These are phyloP conservation scores for Staphylotrichum tortipilum DNA, from an alignment of 495 filamentous ascomycete genomes.

Conservation along the genomic window DNA sequence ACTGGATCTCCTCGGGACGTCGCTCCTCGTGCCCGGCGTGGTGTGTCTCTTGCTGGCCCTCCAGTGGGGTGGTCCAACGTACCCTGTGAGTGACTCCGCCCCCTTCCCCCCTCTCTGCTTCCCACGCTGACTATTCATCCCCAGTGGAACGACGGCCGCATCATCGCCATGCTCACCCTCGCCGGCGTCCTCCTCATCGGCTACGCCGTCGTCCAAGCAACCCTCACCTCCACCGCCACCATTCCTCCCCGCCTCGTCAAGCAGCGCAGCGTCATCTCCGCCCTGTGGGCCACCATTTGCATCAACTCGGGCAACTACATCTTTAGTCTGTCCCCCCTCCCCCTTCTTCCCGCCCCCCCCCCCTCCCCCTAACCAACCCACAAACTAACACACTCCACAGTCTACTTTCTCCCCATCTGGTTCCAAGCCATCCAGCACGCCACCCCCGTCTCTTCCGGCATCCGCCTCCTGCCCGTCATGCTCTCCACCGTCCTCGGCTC, in stretches of 20 bases:
- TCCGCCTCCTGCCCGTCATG: conserved; percentile 45
- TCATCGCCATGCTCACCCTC: conserved; percentile 38
- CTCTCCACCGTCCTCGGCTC: conserved; percentile 40
- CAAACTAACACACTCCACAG: too few relatives aligned
- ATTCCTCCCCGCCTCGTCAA: conserved; percentile 57
- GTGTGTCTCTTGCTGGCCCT: conserved; percentile 66
- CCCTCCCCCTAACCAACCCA: conserved; percentile 58
- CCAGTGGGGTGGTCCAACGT: conserved; percentile 68
- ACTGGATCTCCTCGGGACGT: conserved; percentile 58
- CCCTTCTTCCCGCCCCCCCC: conserved; percentile 46
- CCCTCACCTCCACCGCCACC: conserved; percentile 53
- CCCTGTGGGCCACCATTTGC: conserved; percentile 26
- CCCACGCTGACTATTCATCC: conserved; percentile 32
- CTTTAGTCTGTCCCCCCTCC: conserved; percentile 49
- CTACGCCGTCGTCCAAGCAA: conserved; percentile 46
- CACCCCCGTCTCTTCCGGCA: conserved; percentile 40
- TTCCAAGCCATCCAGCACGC: conserved; percentile 46
- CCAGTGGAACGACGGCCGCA: conserved; percentile 37
- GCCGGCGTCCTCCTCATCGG: conserved; percentile 33
- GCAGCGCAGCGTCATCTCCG: conserved; percentile 53
- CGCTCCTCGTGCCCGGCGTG: conserved; percentile 58
- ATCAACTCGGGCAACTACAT: conserved; percentile 28
- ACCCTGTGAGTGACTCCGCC: conserved; percentile 20
- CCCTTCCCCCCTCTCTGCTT: background rate
- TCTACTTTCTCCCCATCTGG: conserved; percentile 57